Percentiles rank a stretch among this genome's conserved stretches.
These are phyloP conservation scores for Wakefieldia striispora DNA, from an alignment of 768 basidiomycete species.

Conservation along the genomic window DNA sequence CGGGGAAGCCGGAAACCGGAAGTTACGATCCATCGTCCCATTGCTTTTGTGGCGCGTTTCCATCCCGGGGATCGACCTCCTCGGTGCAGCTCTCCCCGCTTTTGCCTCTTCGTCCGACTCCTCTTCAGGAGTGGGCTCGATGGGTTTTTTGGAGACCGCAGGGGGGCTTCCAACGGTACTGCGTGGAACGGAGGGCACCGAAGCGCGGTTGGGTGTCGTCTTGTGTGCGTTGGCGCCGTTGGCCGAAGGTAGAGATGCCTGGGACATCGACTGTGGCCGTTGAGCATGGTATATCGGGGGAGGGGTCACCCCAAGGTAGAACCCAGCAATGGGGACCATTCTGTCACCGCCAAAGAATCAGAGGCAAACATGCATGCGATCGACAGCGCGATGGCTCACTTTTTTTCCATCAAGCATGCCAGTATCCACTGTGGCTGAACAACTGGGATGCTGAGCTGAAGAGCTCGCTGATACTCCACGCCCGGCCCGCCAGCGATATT, in stretches of 20 bases:
- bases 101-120: slow-evolving; percentile 35
- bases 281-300: slow-evolving; percentile 37
- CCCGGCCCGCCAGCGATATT: slow-evolving; percentile 59
- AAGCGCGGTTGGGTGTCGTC: slow-evolving; percentile 53
- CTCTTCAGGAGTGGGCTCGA: slow-evolving; percentile 57
- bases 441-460: slow-evolving; percentile 91
- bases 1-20: slow-evolving; percentile 60
- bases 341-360: slow-evolving; percentile 35
- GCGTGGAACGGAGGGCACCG: slow-evolving; percentile 62
- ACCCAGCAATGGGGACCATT: slow-evolving; percentile 83
- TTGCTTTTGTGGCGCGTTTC: slow-evolving; percentile 43
- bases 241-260: slow-evolving; percentile 50
- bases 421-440: slow-evolving; percentile 95
- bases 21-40: slow-evolving; percentile 77
- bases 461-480: slow-evolving; percentile 91
- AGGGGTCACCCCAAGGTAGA: slow-evolving; percentile 74
- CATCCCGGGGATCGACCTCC: slow-evolving; percentile 5
- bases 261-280: slow-evolving; percentile 77
- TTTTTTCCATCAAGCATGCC: slow-evolving; percentile 82
- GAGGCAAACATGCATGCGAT: not conserved
- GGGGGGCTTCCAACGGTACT: slow-evolving; percentile 42
- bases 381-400: slow-evolving; percentile 44
- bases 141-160: slow-evolving; percentile 30
- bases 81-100: slow-evolving; percentile 27
- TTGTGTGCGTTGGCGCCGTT: slow-evolving; percentile 29